These are phyloP conservation scores for baker's yeast (Saccharomyces cerevisiae) DNA, from an alignment of 805 yeast species.

Conservation along the genomic window DNA sequence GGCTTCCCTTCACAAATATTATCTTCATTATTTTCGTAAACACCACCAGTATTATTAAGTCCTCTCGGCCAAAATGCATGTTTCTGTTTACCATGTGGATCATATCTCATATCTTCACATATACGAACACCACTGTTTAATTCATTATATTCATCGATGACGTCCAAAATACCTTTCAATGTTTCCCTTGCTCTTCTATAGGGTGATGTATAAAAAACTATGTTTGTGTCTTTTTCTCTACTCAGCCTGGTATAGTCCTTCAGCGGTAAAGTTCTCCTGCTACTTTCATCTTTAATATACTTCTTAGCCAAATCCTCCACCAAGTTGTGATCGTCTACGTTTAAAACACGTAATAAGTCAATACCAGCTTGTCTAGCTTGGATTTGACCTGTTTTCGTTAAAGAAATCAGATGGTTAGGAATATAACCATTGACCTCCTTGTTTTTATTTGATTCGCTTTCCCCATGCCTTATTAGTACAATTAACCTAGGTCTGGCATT, in stretches of 20 bases:
- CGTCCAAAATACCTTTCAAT: conserved; percentile 57
- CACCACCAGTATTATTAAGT: conserved; percentile 17
- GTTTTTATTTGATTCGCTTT: conserved; percentile 82
- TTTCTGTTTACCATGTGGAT: conserved; percentile 21
- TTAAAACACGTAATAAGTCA: conserved; percentile 32
- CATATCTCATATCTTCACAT: conserved; percentile 16
- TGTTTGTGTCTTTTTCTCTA: conserved; percentile 40
- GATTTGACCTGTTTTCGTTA: conserved; percentile 61
- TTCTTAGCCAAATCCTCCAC: conserved; percentile 17
- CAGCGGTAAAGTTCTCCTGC: conserved; percentile 11
- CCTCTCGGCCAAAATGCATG: conserved; percentile 26
- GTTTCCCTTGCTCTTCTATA: conserved; percentile 81
- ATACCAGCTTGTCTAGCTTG: conserved; percentile 58
- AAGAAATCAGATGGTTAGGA: conserved; percentile 72
- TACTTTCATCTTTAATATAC: conserved; percentile 8
- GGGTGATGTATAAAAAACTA: conserved; percentile 80
- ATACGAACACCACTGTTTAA: conserved; percentile 19
- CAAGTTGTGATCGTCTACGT: conserved; percentile 18
- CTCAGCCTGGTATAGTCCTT: conserved; percentile 30
- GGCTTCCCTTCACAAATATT: conserved; percentile 9
- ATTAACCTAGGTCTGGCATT: conserved; percentile 45
- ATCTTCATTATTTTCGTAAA: conserved; percentile 18
- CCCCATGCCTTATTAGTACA: conserved; percentile 82
- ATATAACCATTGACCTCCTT: conserved; percentile 68
- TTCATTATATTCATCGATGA: conserved; percentile 35